These are phyloP conservation scores for Tremellales sp. DNA, from an alignment of 1,284 basidiomycete species.

Conservation along the genomic window DNA sequence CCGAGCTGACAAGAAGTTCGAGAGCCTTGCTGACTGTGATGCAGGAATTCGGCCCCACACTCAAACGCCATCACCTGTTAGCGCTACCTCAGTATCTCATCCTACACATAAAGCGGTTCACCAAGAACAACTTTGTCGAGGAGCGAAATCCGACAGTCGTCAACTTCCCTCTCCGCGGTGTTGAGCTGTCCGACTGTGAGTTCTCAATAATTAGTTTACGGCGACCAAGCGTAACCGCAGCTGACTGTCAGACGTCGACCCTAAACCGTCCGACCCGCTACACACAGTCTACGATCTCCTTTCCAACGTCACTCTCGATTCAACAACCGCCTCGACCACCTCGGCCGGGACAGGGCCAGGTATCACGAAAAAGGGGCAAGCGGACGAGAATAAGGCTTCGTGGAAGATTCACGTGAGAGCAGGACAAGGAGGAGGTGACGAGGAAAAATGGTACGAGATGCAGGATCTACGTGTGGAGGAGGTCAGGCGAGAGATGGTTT, in stretches of 20 bases:
- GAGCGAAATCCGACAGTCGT: conserved; percentile 99
- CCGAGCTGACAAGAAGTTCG: background rate
- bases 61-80: conserved; percentile 84
- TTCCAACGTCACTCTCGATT: conserved; percentile 92
- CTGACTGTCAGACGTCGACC: conserved; percentile 65
- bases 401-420: conserved; percentile 90
- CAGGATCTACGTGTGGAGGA: conserved; percentile 97
- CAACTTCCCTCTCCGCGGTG: conserved; percentile 87
- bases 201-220: conserved; percentile 19
- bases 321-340: conserved; percentile 81
- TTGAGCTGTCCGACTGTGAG: conserved; percentile 87
- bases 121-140: conserved; percentile 96
- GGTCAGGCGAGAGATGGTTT: conserved; percentile 94
- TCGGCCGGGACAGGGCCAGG: conserved; percentile 25
- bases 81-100: conserved; percentile 87
- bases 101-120: conserved; percentile 94
- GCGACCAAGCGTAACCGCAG: no score
- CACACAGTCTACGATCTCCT: conserved; percentile 85
- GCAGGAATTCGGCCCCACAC: conserved; percentile 76
- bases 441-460: conserved; percentile 93
- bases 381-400: conserved; percentile 33
- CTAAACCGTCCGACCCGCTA: conserved; percentile 55
- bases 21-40: conserved; percentile 1
- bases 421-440: conserved; percentile 66
- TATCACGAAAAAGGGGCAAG: conserved; percentile 20